Evolutionary conservation across 1,284 basidiomycete species (phyloP), one percentile per base, ranked within the genome.

Genomic region (Prillingera fragicola): DNA sequence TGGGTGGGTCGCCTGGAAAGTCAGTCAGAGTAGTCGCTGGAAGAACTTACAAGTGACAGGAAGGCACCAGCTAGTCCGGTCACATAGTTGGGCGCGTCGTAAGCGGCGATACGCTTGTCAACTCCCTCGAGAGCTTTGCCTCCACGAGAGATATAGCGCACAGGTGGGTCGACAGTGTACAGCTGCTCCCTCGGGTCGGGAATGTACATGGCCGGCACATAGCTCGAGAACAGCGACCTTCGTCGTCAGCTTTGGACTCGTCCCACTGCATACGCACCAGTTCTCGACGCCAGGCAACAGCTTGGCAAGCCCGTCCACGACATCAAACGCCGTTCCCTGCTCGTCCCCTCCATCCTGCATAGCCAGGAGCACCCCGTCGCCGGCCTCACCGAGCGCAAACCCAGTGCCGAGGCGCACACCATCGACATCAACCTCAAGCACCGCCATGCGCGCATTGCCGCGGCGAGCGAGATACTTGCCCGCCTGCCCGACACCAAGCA

Each of bases 171-270:
- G 15, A 14, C 13, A 33, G 33, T 10, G 17, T 24, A 28, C 4
- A 33, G 34, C 13, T 10, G 38, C 32, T 49, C 48, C n/a, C 34
- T 26, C 2, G 41, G 38, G 17, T 39, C 42, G 28, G 62, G 58
- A 19, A 67, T 65, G 53, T 67, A 67, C 55, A 67, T 62, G 1
- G 61, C 45, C 3, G 65, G 65, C 2, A 64, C 55, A 45, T 69
- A 67, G 5, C 62, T 56, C 10, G 64, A 56, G 26, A 67, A 19
- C 1, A 64, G 36, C 3, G 56, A 62, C 63, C 65, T 67, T 40
- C 22, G 5, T 5, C 19, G 40, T 46, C 45, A 53, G 46, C 22
- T 26, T 12, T 26, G 18, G 2, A 9, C 7, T 2, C 10, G 12
- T n/a, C n/a, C n/a, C n/a, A n/a, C n/a, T n/a, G n/a, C n/a, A n/a